Base-by-base conservation (phyloP, 148 eudicot species). In the Cornus suecica region DNA sequence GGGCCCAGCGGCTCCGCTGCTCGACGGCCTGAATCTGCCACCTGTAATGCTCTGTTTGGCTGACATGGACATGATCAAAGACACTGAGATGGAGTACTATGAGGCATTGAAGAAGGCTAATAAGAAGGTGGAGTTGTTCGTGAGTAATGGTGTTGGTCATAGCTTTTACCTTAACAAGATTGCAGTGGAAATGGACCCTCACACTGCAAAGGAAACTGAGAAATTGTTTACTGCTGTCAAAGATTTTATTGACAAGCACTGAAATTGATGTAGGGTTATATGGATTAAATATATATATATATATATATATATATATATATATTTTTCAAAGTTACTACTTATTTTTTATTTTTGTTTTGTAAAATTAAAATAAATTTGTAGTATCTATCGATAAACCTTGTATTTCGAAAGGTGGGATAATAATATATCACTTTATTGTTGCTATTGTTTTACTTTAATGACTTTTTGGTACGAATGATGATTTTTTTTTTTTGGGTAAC, bases 51-150 rank as follows among this genome's bases (percentile, higher is more conserved):
- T 80, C 41, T 88, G 92, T 72, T 73, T 91, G 63, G 92, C 95
- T 41, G 89, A 87, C 9, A 82, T 79, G 60, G 95, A 89, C 64
- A 42, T 91, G 83, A 27, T 91, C 1, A 74, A 68, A 23, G 95
- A 91, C 73, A 76, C 91, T 0, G 77, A 88, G 13, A 91, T 89
- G 91, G 95, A 91, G 70, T 88, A 83, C 41, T 89, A 82, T 25
- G 89, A 89, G 68, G 89, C 89, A 24, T 81, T 91, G 86, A 87
- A 87, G 58, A 72, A 72, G 48, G 95, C 82, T 3, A 80, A 84
- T 23, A 89, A 89, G 34, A 75, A 84, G 0, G 83, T 91, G 45
- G 89, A 86, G 76, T 71, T 91, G 23, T 75, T 80, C 26, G 65
- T 80, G n/a, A 91, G 85, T 66, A 20, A 72, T 0, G 86, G 87